Base-by-base conservation (phyloP, 495 filamentous ascomycete species). In the Xylaria nigripes region DNA sequence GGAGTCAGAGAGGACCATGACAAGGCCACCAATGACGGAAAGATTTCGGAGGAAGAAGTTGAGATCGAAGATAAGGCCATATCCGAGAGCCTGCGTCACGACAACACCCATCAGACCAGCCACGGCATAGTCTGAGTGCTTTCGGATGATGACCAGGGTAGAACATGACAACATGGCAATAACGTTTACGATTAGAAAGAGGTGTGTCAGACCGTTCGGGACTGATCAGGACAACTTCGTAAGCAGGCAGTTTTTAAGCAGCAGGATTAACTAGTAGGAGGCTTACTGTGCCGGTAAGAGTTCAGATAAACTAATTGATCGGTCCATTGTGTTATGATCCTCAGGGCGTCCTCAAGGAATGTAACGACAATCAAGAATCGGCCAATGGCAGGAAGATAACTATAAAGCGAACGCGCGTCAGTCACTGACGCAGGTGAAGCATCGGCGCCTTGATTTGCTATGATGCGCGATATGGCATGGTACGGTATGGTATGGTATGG, bases 41-140 rank as follows among this genome's bases (percentile, higher is more conserved):
- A 98, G 77, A 66, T 98, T 98, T 69, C 93, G 92, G 57, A 98
- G 86, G 84, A 98, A 98, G 78, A 98, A 98, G 79, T 98, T 98
- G 62, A 96, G 81, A 71, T 98, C 94, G 72, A 97, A 98, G 73
- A 98, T 96, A 30, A 98, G 83, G 38, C 93, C 93, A 66, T 98
- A 98, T 59, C 93, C 93, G 23, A 98, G 81, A 25, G 92, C 93
- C 73, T 98, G 93, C n/a, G 90, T 89, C 56, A 98, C 69, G 25
- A 98, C 93, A 27, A 98, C 93, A 46, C 73, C 86, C 58, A 96
- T 81, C 54, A 98, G 84, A 58, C 93, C 93, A 47, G 75, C 81
- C 50, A 98, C 94, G 53, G 91, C 93, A 69, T 87, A 89, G 65
- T 95, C 91, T 54, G 87, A 89, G 75, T 93, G 79, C 70, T 87